Percentiles rank a stretch among this genome's conserved stretches.
These are phyloP conservation scores for Sclerotinia spermophila DNA, from an alignment of 2,329 filamentous ascomycete genomes.

Conservation along the genomic window DNA sequence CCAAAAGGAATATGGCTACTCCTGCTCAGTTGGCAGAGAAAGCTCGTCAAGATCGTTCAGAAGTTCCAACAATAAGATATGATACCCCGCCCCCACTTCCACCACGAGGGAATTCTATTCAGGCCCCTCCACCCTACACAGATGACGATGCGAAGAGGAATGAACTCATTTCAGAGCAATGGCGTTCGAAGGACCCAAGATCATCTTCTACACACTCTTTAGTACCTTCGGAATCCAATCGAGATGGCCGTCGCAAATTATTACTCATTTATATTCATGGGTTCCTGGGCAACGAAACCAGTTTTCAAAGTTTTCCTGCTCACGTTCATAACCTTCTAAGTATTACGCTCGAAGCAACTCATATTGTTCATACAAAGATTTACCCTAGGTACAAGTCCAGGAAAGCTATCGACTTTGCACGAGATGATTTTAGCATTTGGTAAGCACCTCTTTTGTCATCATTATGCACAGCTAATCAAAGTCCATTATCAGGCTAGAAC, in stretches of 20 bases:
- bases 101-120: constrained; percentile 27
- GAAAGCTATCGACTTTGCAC: constrained; percentile 65
- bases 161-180: constrained; percentile 35
- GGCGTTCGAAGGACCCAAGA: constrained; percentile 37
- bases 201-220: constrained; percentile 37
- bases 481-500: constrained; percentile 55
- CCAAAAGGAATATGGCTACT: constrained; percentile 23
- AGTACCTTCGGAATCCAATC: constrained; percentile 32
- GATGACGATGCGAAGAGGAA: constrained; percentile 31
- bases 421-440: constrained; percentile 81
- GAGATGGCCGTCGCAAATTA: constrained; percentile 49
- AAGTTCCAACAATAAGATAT: constrained; percentile 12
- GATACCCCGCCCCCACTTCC: constrained; percentile 32
- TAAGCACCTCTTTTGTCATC: constrained; percentile 35
- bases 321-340: constrained; percentile 77
- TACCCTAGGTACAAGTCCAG: constrained; percentile 79
- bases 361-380: constrained; percentile 81
- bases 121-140: constrained; percentile 34
- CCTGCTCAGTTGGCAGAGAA: constrained; percentile 29
- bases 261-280: constrained; percentile 84
- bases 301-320: constrained; percentile 82
- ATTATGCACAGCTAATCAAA: constrained; percentile 22
- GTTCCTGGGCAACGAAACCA: constrained; percentile 84
- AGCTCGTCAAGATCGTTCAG: constrained; percentile 20
- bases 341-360: constrained; percentile 63